A percentile compares a stretch with the other conserved stretches of the same genome.
Conservation (phyloP, 768 basidiomycete genomes). For the Mycena metata region DNA sequence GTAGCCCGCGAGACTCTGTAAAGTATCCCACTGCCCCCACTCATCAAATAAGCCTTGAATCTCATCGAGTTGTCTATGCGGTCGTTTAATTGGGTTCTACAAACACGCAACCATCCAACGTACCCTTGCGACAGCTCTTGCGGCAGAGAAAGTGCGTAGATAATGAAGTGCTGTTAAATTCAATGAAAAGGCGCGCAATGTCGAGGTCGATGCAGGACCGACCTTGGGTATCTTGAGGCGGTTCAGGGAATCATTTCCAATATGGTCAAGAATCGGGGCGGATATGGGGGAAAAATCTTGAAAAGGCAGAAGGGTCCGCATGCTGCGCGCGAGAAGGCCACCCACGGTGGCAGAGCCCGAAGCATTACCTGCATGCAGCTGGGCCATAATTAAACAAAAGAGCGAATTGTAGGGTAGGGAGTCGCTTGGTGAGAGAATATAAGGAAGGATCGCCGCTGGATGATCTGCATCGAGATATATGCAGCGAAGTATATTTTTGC, state of each 20-base stretch:
- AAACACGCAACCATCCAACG: not conserved
- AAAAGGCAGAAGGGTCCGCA: too few species aligned
- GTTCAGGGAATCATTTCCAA: not conserved
- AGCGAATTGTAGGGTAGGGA: too few species aligned
- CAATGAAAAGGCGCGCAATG: not conserved
- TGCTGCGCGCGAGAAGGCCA: too few species aligned
- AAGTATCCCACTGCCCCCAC: conserved; percentile 12
- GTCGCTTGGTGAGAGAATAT: too few species aligned
- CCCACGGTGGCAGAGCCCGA: too few species aligned
- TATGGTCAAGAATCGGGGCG: not conserved
- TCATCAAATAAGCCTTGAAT: conserved; percentile 8
- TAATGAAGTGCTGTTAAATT: conserved; percentile 5
- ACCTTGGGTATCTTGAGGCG: conserved; percentile 8
- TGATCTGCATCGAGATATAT: too few species aligned
- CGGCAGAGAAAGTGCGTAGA: conserved; percentile 16
- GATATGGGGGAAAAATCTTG: too few species aligned
- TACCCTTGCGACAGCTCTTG: conserved; percentile 10
- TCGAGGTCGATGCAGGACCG: not conserved
- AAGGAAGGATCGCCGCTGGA: too few species aligned
- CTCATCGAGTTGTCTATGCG: conserved; percentile 7
- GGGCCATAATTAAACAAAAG: too few species aligned
- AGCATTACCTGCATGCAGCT: too few species aligned
- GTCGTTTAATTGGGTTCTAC: not conserved
- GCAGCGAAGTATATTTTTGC: too few species aligned
- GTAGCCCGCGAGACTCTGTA: conserved; percentile 20